Base-by-base conservation (phyloP, 306 rosid species). In the Potentilla sterilis region DNA sequence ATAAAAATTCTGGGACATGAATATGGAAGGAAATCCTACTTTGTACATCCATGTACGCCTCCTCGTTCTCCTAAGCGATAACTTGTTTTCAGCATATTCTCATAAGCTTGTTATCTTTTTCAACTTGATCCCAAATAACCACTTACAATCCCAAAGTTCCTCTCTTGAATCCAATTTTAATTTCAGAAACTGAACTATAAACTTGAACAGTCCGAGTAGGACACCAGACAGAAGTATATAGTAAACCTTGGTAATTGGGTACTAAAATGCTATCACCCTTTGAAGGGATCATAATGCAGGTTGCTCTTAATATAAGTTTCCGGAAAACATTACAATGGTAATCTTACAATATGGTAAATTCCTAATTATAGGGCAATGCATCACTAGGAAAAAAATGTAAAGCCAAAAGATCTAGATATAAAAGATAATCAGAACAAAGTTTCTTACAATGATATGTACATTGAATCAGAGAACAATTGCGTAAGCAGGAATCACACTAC, bases 361-460 rank as follows among this genome's bases (percentile, higher is more conserved):
- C 87, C 84, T 66, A 78, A 76, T 81, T 81, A 82, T 79, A 83
- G 78, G 83, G 79, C 80, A 70, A 74, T 55, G 80, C 64, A 73
- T 80, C 81, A 81, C 85, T 79, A 48, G 43, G 71, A 57, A 75
- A 75, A 82, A 85, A 75, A 64, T 64, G 79, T 12, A 40, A 70
- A 15, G 58, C 46, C 38, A 55, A 64, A 86, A 86, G 52, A 61
- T 47, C 40, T 67, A 73, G 22, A 71, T 41, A 82, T 68, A 74
- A 62, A 76, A 71, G 58, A 67, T 16, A 76, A 75, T 68, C 76
- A 81, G 76, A 73, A 67, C 74, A 70, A 77, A 82, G 46, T 77
- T 87, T 83, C 83, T 83, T 87, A 82, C 86, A 87, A 81, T 90
- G 85, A 71, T 90, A 93, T 93, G 89, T 89, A 93, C 96, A 93